Conservation (phyloP, 106 monocot species). For the Acorus gramineus region DNA sequence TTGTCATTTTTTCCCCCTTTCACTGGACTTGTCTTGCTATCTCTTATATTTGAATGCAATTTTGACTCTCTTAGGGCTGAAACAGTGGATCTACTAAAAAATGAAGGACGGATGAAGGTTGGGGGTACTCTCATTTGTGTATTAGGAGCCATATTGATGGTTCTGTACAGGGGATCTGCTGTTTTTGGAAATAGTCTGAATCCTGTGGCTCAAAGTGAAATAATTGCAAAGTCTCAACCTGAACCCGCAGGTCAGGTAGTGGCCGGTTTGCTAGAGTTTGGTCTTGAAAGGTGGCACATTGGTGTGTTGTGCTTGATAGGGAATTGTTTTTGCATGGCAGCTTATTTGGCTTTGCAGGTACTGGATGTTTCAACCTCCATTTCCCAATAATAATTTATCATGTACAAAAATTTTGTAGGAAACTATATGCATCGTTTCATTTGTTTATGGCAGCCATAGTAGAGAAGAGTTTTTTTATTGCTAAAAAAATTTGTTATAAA, state of each 20-base stretch:
- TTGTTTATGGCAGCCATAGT: too few species aligned
- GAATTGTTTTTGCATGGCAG: conserved; percentile 87
- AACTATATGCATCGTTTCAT: too few species aligned
- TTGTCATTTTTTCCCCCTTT: background rate
- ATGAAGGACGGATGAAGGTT: conserved; percentile 59
- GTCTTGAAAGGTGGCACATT: conserved; percentile 64
- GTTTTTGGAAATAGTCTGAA: conserved; percentile 34
- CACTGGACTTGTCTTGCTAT: background rate
- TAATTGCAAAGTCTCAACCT: conserved; percentile 46
- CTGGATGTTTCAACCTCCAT: too few species aligned
- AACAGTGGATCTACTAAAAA: conserved; percentile 45
- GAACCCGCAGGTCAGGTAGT: conserved; percentile 41
- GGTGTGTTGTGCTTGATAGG: conserved; percentile 78
- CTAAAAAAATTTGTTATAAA: too few species aligned
- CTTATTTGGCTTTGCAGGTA: conserved; percentile 86
- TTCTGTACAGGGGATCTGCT: conserved; percentile 62
- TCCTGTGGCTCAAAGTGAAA: conserved; percentile 30
- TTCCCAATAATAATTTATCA: too few species aligned
- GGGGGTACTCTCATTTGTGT: conserved; percentile 69
- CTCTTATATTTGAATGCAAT: background rate
- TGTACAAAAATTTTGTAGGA: too few species aligned
- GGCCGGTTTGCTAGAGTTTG: conserved; percentile 22
- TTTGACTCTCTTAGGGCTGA: conserved; percentile 44
- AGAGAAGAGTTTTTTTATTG: too few species aligned
- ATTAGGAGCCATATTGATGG: conserved; percentile 70